phyloP scores from a whole-genome alignment of 2,329 filamentous ascomycete genomes.

The Lithohypha guttulata region DNA sequence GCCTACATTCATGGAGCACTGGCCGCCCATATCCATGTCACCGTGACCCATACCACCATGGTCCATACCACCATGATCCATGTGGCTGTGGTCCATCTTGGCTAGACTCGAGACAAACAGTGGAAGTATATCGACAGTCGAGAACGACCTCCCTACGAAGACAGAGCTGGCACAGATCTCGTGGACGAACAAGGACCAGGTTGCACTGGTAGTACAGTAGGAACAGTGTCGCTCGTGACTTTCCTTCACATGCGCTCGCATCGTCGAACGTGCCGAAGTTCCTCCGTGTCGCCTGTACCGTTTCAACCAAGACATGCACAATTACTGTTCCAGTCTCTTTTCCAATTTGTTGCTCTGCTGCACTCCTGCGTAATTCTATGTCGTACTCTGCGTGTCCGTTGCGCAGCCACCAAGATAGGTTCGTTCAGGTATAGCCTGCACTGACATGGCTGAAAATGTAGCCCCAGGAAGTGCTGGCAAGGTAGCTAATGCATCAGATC shows the following conservation, averaged over 20 bases:
- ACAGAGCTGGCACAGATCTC: too few relatives aligned
- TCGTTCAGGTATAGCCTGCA: too few relatives aligned
- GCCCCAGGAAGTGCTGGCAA: conserved; percentile 24
- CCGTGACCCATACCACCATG: conserved; percentile 47
- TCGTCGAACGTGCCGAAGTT: neutral
- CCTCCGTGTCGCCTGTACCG: neutral
- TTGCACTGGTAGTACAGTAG: neutral
- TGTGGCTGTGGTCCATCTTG: conserved; percentile 26
- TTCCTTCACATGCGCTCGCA: conserved; percentile 1
- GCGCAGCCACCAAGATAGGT: too few relatives aligned
- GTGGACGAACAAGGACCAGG: too few relatives aligned
- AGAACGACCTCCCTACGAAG: too few relatives aligned
- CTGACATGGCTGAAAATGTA: conserved; percentile 33
- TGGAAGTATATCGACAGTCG: too few relatives aligned
- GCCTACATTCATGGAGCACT: conserved; percentile 89
- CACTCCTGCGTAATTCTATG: neutral
- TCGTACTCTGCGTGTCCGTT: neutral
- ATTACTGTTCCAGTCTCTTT: neutral
- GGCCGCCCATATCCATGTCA: conserved; percentile 48
- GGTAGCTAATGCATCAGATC: conserved; percentile 23
- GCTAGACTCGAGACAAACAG: too few relatives aligned
- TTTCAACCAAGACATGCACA: neutral
- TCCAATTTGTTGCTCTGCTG: too few relatives aligned
- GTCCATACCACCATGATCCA: conserved; percentile 42
- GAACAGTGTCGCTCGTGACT: neutral